phyloP scores from a whole-genome alignment of 148 eudicot species.

The Rhododendron henanense region DNA sequence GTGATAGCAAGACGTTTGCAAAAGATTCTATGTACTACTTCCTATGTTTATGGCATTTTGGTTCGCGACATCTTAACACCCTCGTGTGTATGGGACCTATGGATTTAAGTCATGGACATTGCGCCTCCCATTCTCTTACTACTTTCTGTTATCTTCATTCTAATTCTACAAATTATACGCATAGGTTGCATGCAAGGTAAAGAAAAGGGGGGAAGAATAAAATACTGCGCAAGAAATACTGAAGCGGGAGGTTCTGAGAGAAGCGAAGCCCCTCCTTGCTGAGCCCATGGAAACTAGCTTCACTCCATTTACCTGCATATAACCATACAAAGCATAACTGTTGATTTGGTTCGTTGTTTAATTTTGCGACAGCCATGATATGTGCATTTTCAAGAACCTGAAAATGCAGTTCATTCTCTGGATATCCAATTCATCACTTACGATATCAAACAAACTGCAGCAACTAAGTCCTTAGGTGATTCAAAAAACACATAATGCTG shows the following conservation, averaged over 20 bases:
- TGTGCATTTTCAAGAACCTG: neutral
- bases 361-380: neutral
- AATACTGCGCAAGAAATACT: conserved; percentile 8
- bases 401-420: neutral
- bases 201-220: neutral
- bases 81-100: neutral
- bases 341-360: neutral
- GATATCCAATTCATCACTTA: neutral
- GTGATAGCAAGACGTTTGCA: neutral
- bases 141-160: neutral
- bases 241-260: neutral
- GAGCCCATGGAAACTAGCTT: conserved; percentile 13
- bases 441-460: neutral
- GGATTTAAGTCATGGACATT: neutral
- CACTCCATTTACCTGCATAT: conserved; percentile 4
- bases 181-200: neutral
- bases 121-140: neutral
- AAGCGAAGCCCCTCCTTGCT: conserved; percentile 8
- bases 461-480: neutral
- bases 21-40: neutral
- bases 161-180: neutral
- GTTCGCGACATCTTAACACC: neutral
- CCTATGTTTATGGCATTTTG: neutral
- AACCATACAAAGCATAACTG: neutral
- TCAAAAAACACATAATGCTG: neutral